phyloP scores from a whole-genome alignment of 345 rosid species.

The Gossypium herbaceum region DNA sequence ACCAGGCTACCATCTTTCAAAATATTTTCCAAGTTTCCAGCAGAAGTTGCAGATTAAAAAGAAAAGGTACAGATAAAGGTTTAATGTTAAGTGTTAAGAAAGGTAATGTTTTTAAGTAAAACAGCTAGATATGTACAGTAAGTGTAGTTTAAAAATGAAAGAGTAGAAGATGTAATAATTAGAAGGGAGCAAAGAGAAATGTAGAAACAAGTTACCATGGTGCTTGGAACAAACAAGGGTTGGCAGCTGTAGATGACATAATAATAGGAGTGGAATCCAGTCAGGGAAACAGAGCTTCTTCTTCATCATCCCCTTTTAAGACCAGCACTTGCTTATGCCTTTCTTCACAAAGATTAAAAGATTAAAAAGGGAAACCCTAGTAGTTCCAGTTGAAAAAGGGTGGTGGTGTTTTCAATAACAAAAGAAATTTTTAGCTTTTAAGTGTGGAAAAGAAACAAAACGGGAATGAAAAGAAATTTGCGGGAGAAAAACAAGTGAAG shows the following conservation, averaged over 20 bases:
- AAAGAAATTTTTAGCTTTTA: neutral
- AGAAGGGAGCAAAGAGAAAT: neutral
- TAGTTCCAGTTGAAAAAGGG: slow-evolving; percentile 1
- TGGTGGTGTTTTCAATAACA: neutral
- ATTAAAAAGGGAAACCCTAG: slow-evolving; percentile 21
- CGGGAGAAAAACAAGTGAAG: slow-evolving; percentile 2
- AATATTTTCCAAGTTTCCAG: neutral
- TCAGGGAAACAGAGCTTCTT: slow-evolving; percentile 22
- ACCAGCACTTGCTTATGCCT: neutral
- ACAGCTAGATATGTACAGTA: neutral
- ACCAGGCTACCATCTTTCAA: neutral
- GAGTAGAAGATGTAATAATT: neutral
- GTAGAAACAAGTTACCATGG: slow-evolving; percentile 39
- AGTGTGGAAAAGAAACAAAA: neutral
- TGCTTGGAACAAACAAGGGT: slow-evolving; percentile 47
- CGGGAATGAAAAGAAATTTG: neutral
- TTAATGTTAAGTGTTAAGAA: no score
- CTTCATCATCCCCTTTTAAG: slow-evolving; percentile 10
- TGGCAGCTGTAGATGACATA: slow-evolving; percentile 32
- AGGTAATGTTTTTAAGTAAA: neutral
- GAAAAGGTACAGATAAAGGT: neutral
- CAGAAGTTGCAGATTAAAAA: neutral
- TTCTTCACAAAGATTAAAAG: neutral
- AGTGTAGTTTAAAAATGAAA: neutral
- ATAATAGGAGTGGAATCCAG: slow-evolving; percentile 26